A percentile compares a stretch with the other conserved stretches of the same genome.
Conservation (phyloP, 306 rosid species). For the Quercus berberidifolia region DNA sequence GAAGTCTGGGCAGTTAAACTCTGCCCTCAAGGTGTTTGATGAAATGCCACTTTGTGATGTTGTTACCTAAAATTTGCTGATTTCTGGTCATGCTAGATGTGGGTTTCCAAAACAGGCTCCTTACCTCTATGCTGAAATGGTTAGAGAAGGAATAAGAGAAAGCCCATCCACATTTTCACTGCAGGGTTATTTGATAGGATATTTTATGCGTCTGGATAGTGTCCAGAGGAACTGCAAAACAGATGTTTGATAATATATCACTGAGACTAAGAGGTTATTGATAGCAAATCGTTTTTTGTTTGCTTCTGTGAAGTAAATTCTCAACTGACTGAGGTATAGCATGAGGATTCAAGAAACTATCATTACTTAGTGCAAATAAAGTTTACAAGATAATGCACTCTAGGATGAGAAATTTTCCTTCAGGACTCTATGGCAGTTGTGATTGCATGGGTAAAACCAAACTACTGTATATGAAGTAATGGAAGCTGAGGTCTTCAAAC, state of each 20-base stretch:
- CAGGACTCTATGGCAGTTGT: neutral
- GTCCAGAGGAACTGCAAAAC: neutral
- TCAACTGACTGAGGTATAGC: neutral
- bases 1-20: too few species aligned
- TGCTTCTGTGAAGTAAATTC: neutral
- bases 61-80: too few species aligned
- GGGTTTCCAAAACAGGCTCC: too few species aligned
- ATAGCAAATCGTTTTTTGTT: neutral
- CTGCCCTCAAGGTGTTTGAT: too few species aligned
- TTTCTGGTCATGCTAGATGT: too few species aligned
- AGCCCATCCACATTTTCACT: too few species aligned
- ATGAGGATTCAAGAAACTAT: neutral
- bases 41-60: too few species aligned
- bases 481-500: neutral
- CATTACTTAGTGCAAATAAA: neutral
- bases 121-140: too few species aligned
- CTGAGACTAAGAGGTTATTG: neutral
- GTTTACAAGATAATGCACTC: neutral
- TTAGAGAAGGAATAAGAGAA: too few species aligned
- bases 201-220: neutral
- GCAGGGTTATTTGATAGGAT: too few species aligned
- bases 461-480: neutral
- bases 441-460: neutral
- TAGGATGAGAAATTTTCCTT: neutral
- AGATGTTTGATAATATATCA: neutral